Percentiles rank a stretch among this genome's conserved stretches.
Conservation (phyloP, 495 filamentous ascomycete species). For the Talaromyces ruber region DNA sequence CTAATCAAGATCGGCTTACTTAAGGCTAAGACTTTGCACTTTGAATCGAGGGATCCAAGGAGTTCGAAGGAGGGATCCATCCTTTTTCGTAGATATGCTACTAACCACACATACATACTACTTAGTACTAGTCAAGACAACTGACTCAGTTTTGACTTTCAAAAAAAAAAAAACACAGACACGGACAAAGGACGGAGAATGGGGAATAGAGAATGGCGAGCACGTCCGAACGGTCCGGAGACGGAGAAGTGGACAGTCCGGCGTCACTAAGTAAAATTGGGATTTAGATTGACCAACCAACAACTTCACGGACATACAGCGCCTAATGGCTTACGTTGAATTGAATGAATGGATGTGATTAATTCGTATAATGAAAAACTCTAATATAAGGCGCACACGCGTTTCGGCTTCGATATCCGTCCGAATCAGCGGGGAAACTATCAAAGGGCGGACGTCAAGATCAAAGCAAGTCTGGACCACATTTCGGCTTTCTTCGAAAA, state of each 20-base stretch:
- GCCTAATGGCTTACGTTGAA: background rate
- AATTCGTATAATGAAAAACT: background rate
- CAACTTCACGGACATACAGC: background rate
- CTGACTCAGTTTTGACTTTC: too few species aligned
- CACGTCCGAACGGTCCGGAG: background rate
- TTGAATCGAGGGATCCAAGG: too few species aligned
- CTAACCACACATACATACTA: too few species aligned
- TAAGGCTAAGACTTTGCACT: too few species aligned
- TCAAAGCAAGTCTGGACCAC: background rate
- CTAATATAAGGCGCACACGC: background rate
- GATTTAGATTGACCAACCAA: background rate
- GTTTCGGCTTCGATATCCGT: background rate
- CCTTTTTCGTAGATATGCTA: too few species aligned
- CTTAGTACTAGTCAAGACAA: too few species aligned
- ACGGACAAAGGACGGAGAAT: too few species aligned
- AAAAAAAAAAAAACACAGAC: too few species aligned
- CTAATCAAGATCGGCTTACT: too few species aligned
- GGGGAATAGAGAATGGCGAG: too few species aligned
- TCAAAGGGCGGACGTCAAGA: background rate
- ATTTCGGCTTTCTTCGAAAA: background rate
- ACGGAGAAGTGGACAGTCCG: background rate
- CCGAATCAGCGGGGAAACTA: background rate
- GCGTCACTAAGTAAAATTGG: background rate
- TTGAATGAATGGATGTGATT: background rate
- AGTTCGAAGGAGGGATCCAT: too few species aligned